These are phyloP conservation scores for Mimosa bimucronata DNA, from an alignment of 306 rosid genomes.

Conservation along the genomic window DNA sequence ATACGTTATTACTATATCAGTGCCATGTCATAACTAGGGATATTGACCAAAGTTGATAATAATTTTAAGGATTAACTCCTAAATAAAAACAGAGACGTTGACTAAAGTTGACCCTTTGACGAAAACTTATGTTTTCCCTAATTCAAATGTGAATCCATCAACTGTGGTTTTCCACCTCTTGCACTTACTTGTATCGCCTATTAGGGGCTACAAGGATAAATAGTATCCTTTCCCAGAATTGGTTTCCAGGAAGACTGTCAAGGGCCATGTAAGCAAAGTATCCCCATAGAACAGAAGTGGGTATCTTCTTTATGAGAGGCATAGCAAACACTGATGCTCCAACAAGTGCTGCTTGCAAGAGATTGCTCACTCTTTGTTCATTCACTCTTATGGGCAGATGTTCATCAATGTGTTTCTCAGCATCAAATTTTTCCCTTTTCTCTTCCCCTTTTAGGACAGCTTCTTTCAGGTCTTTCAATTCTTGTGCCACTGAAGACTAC, in stretches of 20 bases:
- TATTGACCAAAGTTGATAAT: neutral
- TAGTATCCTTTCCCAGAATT: slow-evolving; percentile 84
- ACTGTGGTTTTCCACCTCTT: neutral
- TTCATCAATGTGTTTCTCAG: slow-evolving; percentile 80
- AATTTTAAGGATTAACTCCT: neutral
- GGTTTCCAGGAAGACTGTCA: slow-evolving; percentile 94
- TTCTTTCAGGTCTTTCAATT: slow-evolving; percentile 74
- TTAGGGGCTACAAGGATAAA: slow-evolving; percentile 67
- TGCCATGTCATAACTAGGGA: neutral
- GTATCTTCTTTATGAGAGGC: slow-evolving; percentile 74
- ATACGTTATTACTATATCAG: neutral
- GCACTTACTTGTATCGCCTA: slow-evolving; percentile 71
- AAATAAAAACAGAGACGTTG: neutral
- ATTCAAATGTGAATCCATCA: neutral
- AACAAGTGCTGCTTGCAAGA: slow-evolving; percentile 76
- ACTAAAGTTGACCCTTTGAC: neutral
- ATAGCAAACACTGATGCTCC: slow-evolving; percentile 78
- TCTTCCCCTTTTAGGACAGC: slow-evolving; percentile 63
- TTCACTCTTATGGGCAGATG: slow-evolving; percentile 81
- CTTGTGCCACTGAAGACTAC: slow-evolving; percentile 48
- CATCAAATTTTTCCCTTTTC: slow-evolving; percentile 61
- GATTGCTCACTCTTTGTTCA: slow-evolving; percentile 91
- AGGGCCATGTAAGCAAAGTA: slow-evolving; percentile 93
- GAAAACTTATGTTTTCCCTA: neutral
- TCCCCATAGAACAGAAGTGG: slow-evolving; percentile 91